Evolutionary conservation across 306 rosid genomes (phyloP), one percentile per base, ranked within the genome.

Genomic region (Rosa chinensis): DNA sequence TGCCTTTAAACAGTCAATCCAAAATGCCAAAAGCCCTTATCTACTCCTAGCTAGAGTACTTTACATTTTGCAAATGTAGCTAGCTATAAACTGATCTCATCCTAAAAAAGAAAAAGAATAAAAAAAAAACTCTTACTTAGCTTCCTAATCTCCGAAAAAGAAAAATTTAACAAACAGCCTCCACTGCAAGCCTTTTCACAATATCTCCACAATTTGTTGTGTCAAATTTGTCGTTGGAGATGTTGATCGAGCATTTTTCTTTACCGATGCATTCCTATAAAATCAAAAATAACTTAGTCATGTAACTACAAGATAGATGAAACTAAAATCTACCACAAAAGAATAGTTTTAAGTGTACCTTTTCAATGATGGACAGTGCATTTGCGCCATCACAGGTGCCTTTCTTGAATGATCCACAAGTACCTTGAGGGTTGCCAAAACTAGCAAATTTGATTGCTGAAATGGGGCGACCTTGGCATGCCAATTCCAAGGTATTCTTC

Each of bases 381-480:
- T 79, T 77, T 0, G 66, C 21, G 35, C 78, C 58, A 4, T 87
- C 86, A 11, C 91, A 89, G 1, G 3, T 81, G 10, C 91, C 88
- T 49, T 82, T 81, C 0, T 13, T 13, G 74, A 87, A 90, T 18
- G 84, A 59, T 48, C 92, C 92, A 75, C 91, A 85, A 0, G 35
- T 18, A 0, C 91, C 95, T 70, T 62, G 20, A 10, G 95, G 85
- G 66, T 85, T 73, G 8, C 92, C 89, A 43, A 84, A 90, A 40
- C 88, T 84, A 3, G 91, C 89, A 56, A 90, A 90, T 4, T 75
- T 85, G 53, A 83, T 82, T 10, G 72, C 83, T 5, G 88, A 78
- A 59, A 86, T 88, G 28, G 81, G 76, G 11, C 68, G 80, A 4
- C 83, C 85, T 16, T 86, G 45, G 35, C 92, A 90, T 0, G 83